Base-by-base conservation (phyloP, 1,139 yeast species). In the Saccharomycopsis crataegensis region DNA sequence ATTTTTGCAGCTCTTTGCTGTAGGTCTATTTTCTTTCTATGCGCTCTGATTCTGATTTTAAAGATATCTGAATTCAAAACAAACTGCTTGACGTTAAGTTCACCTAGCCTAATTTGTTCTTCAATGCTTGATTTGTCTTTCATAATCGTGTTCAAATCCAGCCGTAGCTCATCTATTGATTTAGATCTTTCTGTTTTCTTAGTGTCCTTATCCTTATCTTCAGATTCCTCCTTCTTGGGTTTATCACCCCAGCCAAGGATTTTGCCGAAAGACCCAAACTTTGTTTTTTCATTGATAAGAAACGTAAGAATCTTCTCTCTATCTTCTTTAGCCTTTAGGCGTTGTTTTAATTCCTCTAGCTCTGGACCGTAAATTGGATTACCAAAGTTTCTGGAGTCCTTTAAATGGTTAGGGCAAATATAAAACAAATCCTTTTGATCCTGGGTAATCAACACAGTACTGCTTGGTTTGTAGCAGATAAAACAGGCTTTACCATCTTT, bases 391-490 rank as follows among this genome's bases (percentile, higher is more conserved):
- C 41, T 43, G 2, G 47, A 28, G 22, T 52, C 54, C 42, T 55
- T 55, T 36, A 57, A 50, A 45, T 57, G 59, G 17, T 28, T 45
- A 6, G 34, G 32, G 38, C 59, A 57, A 9, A 52, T 42, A 42
- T 57, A 57, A 43, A 57, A 57, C 46, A 57, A 57, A 44, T 57
- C 59, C 17, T 45, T 46, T 33, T 57, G 57, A 42, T 55, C 46
- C 34, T 41, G 6, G 17, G 49, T 50, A 16, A 50, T 31, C 16
- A 55, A 33, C 31, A 57, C 59, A 4, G 48, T 33, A 31, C 34
- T 40, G n/a, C 56, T 44, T 41, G 59, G 59, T 36, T 57, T 57
- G 44, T 52, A 57, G 43, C 59, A 57, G n/a, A 57, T 52, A 36
- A 47, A 52, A 37, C 59, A 57, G 6, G 56, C 38, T 46, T 46